Evolutionary conservation across 306 rosid species (phyloP).

Genomic region (Vigna unguiculata): DNA sequence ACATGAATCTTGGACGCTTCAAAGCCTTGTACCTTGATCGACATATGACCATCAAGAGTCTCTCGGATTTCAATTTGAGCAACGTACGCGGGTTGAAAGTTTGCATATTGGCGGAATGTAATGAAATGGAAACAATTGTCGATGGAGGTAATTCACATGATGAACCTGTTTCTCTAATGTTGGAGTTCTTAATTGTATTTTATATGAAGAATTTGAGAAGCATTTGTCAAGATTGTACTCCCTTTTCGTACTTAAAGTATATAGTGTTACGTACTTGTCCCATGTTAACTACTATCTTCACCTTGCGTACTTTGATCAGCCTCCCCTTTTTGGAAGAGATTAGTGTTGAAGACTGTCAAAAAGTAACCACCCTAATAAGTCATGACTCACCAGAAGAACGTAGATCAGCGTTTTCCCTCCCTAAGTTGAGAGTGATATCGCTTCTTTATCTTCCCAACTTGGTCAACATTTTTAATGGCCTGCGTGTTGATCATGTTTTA

Average conservation of each 20-base stretch:
- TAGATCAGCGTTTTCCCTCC: neutral
- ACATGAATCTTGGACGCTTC: neutral
- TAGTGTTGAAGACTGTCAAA: conserved; percentile 39
- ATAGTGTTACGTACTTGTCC: conserved; percentile 43
- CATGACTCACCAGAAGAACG: neutral
- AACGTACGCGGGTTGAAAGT: neutral
- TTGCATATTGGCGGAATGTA: conserved; percentile 47
- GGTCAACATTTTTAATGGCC: conserved; percentile 28
- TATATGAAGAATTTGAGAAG: conserved; percentile 49
- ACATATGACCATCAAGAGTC: conserved; percentile 34
- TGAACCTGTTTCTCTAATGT: neutral
- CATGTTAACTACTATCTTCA: conserved; percentile 27
- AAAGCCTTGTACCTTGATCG: conserved; percentile 34
- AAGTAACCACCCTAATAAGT: conserved; percentile 4
- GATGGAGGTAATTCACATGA: neutral
- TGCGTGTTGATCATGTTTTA: neutral
- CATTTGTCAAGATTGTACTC: neutral
- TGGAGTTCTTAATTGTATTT: conserved; percentile 17
- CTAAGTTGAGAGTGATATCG: neutral
- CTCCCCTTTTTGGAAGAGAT: conserved; percentile 4
- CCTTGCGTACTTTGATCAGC: neutral
- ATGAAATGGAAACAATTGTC: conserved; percentile 38
- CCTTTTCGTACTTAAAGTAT: neutral
- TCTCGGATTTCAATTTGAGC: conserved; percentile 2
- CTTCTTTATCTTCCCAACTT: conserved; percentile 29